Base-by-base conservation (phyloP, 768 basidiomycete species). In the Amanita pseudoporphyria region DNA sequence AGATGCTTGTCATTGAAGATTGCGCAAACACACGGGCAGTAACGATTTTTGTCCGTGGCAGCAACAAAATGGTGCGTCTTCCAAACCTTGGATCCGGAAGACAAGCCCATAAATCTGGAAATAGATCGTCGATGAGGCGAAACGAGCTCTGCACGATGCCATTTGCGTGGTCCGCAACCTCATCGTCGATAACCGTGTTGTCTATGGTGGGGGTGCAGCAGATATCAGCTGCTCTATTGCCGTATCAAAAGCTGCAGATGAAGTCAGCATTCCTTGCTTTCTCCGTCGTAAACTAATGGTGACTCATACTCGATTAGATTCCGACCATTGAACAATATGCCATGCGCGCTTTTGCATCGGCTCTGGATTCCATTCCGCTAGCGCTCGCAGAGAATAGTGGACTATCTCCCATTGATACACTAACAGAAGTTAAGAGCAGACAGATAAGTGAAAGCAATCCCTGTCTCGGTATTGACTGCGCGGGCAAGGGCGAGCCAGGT, bases 1-100 rank as follows among this genome's bases (percentile, higher is more conserved):
- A 97, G 74, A 99, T 99, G 96, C 81, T 99, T 49, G 87, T 98
- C 54, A 95, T 99, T 57, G 96, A 98, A 66, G 94, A 98, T 60
- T 98, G 95, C 59, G 95, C 96, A 14, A 99, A 99, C 70, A 80
- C 85, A 9, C 79, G 93, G 48, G 94, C 95, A 31, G 95, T 98
- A 38, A 98, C 96, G 6, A 84, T 98, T 58, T 98, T 99, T 57
- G 93, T 98, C 19, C 79, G 96, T 31, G 96, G 96, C 18, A 90
- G 87, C 61, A 99, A 99, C 71, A 99, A 99, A 71, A 99, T 99
- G 96, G 95, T 92, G 54, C 6, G 67, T 44, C 7, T 14, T 37
- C 39, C 37, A 18, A 30, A 41, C 24, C 42, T 50, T 35, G 16
- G 18, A 16, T 24, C n/a, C 2, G 33, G n/a, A n/a, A 2, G 9